phyloP scores from a whole-genome alignment of 1,139 yeast species.

The Zygoascus sp. region DNA sequence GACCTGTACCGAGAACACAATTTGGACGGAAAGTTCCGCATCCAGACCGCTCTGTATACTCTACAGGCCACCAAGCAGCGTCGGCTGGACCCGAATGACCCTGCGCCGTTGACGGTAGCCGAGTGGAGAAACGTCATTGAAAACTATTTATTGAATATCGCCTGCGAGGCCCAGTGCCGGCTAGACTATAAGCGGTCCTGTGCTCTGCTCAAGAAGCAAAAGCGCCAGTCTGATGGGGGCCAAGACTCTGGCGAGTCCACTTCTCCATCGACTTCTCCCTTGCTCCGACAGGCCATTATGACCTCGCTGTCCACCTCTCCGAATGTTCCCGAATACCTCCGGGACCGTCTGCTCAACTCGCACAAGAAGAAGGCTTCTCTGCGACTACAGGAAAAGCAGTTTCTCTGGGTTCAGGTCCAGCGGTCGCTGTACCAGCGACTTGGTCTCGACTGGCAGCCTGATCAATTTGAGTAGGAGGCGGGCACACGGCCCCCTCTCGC shows the following conservation, averaged over 20 bases:
- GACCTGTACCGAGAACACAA: slow-evolving; percentile 58
- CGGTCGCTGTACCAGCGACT: slow-evolving; percentile 49
- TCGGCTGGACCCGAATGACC: slow-evolving; percentile 32
- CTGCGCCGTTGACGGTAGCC: slow-evolving; percentile 34
- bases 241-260: slow-evolving; percentile 9
- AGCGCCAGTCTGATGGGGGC: slow-evolving; percentile 29
- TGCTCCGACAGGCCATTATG: slow-evolving; percentile 31
- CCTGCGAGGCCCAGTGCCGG: slow-evolving; percentile 66
- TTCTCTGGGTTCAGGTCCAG: slow-evolving; percentile 59
- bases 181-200: slow-evolving; percentile 51
- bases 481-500: not conserved
- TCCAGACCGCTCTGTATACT: slow-evolving; percentile 56
- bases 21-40: slow-evolving; percentile 47
- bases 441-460: slow-evolving; percentile 59
- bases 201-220: slow-evolving; percentile 39
- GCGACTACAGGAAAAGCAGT: slow-evolving; percentile 50
- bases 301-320: slow-evolving; percentile 31
- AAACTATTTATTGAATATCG: slow-evolving; percentile 57
- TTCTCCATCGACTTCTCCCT: slow-evolving; percentile 23
- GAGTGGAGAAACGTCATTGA: slow-evolving; percentile 70
- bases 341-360: slow-evolving; percentile 5
- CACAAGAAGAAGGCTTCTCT: slow-evolving; percentile 32
- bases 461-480: slow-evolving; percentile 29
- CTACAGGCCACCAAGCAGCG: slow-evolving; percentile 52
- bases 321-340: slow-evolving; percentile 27